Base-by-base conservation (phyloP, 768 basidiomycete species). In the Tephrocybe sp. region DNA sequence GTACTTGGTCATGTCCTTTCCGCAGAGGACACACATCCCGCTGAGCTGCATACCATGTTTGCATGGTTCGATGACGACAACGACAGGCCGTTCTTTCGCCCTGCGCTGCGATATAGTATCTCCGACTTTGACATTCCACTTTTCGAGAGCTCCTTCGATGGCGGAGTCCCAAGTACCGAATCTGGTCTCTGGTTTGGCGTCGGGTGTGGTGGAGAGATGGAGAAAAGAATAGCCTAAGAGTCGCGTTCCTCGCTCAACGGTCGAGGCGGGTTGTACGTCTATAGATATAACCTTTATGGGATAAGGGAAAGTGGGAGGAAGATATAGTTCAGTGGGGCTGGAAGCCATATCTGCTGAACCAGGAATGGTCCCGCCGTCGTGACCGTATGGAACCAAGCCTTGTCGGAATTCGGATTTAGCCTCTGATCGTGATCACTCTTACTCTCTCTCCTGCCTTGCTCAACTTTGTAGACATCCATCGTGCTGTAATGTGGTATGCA, bases 1-100 rank as follows among this genome's bases (percentile, higher is more conserved):
- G 51, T 64, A 95, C 93, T 79, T 83, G 38, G 91, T 95, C 81
- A 98, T 88, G 60, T 99, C 95, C 73, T 91, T 94, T 32, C 94
- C 96, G 63, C 96, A 99, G 25, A 97, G 68, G 1, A 90, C 93
- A 65, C 96, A 99, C 43, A 99, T 76, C 1, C 96, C 96, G 36
- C 86, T 85, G 44, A 96, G 75, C 66, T 98, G 95, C 60, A 96
- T 86, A 53, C 90, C 90, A 69, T 99, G 96, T 51, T 92, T 93
- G 73, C 96, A 99, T n/a, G 93, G 91, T 68, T 98, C 95, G 40
- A 82, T 70, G 56, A 98, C 73, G 32, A 80, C 68, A 20, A 93
- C 73, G 51, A 81, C 83, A 3, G 85, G 77, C 36, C 70, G 78
- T 38, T 82, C 80, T 52, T 74, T 80, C 10, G 88, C 85, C 59